Percentiles rank a stretch among this genome's conserved stretches.
Evolutionary conservation across 1,139 yeast species (phyloP).

Genomic region (Suhomyces anneliseae): DNA sequence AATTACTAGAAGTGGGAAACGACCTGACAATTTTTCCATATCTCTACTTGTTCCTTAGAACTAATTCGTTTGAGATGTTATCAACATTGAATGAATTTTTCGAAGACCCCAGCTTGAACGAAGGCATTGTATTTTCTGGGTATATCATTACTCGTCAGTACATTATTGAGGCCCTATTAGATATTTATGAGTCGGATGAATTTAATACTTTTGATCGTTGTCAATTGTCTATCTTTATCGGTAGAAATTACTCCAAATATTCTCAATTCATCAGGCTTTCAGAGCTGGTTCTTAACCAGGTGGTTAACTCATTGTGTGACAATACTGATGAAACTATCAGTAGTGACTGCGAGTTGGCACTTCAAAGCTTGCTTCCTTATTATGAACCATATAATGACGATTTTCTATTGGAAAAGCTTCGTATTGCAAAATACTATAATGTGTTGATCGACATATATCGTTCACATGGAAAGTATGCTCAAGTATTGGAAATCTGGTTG

Average conservation of each 20-base stretch:
- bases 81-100: slow-evolving; percentile 73
- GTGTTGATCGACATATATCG: slow-evolving; percentile 62
- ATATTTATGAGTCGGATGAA: slow-evolving; percentile 40
- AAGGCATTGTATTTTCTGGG: slow-evolving; percentile 19
- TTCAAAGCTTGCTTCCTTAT: slow-evolving; percentile 63
- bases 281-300: slow-evolving; percentile 50
- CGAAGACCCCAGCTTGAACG: slow-evolving; percentile 70
- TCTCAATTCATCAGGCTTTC: slow-evolving; percentile 73
- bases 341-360: slow-evolving; percentile 62
- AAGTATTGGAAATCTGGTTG: slow-evolving; percentile 46
- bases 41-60: slow-evolving; percentile 47
- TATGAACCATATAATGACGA: slow-evolving; percentile 57
- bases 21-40: slow-evolving; percentile 59
- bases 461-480: slow-evolving; percentile 51
- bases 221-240: slow-evolving; percentile 65
- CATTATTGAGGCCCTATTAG: slow-evolving; percentile 64
- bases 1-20: slow-evolving; percentile 22
- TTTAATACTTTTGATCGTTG: slow-evolving; percentile 36
- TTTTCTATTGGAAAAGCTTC: slow-evolving; percentile 50
- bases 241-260: slow-evolving; percentile 76
- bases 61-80: slow-evolving; percentile 57
- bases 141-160: slow-evolving; percentile 54
- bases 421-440: slow-evolving; percentile 52
- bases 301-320: slow-evolving; percentile 54
- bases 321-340: slow-evolving; percentile 28